phyloP scores from a whole-genome alignment of 2,329 filamentous ascomycete genomes.

The Venturia asperata region DNA sequence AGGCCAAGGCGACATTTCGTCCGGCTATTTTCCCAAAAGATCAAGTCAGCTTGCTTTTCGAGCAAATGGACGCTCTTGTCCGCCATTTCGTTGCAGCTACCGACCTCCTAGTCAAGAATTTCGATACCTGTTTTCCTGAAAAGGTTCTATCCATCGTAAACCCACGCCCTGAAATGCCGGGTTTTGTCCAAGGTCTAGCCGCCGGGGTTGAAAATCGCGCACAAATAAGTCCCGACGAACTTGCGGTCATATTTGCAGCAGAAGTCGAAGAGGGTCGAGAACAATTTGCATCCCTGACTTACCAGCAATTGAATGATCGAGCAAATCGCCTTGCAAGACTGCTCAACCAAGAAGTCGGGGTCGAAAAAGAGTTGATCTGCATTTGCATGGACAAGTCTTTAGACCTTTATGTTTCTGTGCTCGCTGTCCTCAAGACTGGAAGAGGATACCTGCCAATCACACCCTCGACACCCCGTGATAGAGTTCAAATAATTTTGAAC shows the following conservation, averaged over 20 bases:
- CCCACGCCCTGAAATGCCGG: conserved; percentile 27
- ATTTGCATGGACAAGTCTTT: conserved; percentile 72
- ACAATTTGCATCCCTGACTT: conserved; percentile 46
- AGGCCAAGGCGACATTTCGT: conserved; percentile 50
- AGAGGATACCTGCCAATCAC: conserved; percentile 74
- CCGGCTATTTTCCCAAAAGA: conserved; percentile 45
- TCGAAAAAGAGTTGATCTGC: conserved; percentile 55
- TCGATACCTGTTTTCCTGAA: conserved; percentile 22
- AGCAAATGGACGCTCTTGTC: conserved; percentile 54
- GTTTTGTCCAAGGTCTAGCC: conserved; percentile 28
- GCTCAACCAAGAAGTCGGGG: conserved; percentile 43
- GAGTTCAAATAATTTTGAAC: conserved; percentile 54
- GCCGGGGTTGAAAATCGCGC: conserved; percentile 50
- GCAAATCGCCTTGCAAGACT: conserved; percentile 58
- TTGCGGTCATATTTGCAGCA: conserved; percentile 58
- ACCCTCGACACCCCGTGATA: conserved; percentile 58
- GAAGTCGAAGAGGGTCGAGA: neutral
- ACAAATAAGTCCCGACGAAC: conserved; percentile 41
- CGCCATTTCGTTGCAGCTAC: conserved; percentile 36
- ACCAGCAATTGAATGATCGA: conserved; percentile 53
- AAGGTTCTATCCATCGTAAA: conserved; percentile 37
- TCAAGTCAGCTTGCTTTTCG: conserved; percentile 51
- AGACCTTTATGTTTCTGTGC: conserved; percentile 63
- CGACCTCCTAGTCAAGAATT: conserved; percentile 29
- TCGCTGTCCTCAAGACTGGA: conserved; percentile 67